Base-by-base conservation (phyloP, 441 rosid species). In the Populus trichocarpa region DNA sequence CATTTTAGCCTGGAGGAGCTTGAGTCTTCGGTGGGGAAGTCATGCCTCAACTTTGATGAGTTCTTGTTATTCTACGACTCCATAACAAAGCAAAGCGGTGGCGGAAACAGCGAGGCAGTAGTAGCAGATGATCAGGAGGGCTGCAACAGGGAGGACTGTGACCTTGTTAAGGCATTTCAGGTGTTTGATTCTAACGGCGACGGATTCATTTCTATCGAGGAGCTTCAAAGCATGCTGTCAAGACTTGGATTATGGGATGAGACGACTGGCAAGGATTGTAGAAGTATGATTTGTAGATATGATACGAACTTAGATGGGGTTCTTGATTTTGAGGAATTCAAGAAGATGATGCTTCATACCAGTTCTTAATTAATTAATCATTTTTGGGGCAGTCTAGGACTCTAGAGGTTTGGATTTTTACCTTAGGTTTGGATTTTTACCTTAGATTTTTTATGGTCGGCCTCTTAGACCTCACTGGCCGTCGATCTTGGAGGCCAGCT, bases 291-390 rank as follows among this genome's bases (percentile, higher is more conserved):
- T 71, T 70, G 87, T 3, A 84, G 67, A 23, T 90, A 82, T 72
- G 98, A 94, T 72, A 81, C 88, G 13, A 91, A 91, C 78, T 84
- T 76, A 40, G 97, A 92, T 57, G 97, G 97, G 9, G 67, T 83
- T 80, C 88, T 94, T 36, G 98, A 94, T 84, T 89, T 91, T 38
- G 83, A 92, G 61, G 97, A 94, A 68, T 92, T 94, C 85, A 91
- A 90, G 89, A 86, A 79, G 77, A 92, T 92, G 97, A 86, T 94
- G 86, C 72, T 87, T 78, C 70, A 73, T 9, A 10, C 80, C 0
- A 23, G 22, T 46, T 73, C 84, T 2, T 30, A 23, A 7, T 2
- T 14, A 14, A n/a, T 28, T 12, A 40, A 13, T 30, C 33, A 33
- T 18, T 30, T 73, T 12, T 12, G 18, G 6, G 18, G 33, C 50